phyloP scores from a whole-genome alignment of 2,329 filamentous ascomycete genomes.

The Diplodia seriata region DNA sequence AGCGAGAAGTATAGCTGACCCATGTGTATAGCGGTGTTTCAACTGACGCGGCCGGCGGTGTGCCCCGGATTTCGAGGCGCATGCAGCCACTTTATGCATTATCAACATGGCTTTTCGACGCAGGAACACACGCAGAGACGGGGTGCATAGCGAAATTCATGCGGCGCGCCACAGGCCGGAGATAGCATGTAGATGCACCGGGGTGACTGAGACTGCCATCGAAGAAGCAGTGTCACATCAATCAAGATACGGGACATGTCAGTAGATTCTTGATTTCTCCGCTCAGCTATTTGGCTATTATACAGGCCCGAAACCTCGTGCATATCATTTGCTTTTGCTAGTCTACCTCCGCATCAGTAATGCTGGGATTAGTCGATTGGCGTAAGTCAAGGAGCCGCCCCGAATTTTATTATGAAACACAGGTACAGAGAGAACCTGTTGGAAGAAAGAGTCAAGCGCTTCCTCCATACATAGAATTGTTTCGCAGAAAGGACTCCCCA shows the following conservation, averaged over 20 bases:
- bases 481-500: too few relatives aligned
- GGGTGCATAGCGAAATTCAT: not conserved
- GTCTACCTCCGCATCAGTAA: not conserved
- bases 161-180: not conserved
- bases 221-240: not conserved
- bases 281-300: not conserved
- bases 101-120: not conserved
- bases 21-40: conserved; percentile 21
- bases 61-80: not conserved
- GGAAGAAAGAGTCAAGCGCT: not conserved
- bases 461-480: not conserved
- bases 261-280: not conserved
- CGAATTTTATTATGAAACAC: not conserved
- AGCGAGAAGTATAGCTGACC: conserved; percentile 18
- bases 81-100: conserved; percentile 8
- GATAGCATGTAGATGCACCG: not conserved
- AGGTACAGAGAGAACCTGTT: not conserved
- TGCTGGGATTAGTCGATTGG: not conserved
- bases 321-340: not conserved
- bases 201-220: not conserved
- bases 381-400: not conserved
- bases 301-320: not conserved
- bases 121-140: not conserved
- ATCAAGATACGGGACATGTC: not conserved
- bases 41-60: conserved; percentile 1